Conservation (phyloP, 768 basidiomycete genomes). For the Trametes villosa region DNA sequence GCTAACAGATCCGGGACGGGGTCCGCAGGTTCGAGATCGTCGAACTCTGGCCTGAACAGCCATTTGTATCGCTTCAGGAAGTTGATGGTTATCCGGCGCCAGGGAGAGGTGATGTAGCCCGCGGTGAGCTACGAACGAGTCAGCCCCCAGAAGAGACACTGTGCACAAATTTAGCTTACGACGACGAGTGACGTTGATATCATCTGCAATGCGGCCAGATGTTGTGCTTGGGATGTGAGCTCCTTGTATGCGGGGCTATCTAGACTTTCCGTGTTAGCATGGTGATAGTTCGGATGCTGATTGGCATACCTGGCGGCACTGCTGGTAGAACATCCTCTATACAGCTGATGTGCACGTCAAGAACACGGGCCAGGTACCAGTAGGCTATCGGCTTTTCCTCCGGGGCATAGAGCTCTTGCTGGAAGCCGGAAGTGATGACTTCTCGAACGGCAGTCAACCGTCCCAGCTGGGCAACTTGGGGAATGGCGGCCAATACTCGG, state of each 20-base stretch:
- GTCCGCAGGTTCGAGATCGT: slow-evolving; percentile 50
- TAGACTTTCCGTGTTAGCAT: slow-evolving; percentile 22
- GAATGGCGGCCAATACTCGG: slow-evolving; percentile 35
- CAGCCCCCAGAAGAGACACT: not conserved
- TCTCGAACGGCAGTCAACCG: slow-evolving; percentile 66
- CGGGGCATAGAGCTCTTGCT: slow-evolving; percentile 70
- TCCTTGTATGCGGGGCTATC: slow-evolving; percentile 49
- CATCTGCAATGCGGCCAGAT: slow-evolving; percentile 60
- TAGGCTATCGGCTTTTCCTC: slow-evolving; percentile 77
- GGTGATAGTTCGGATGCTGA: not conserved
- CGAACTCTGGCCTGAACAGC: slow-evolving; percentile 68
- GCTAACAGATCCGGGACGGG: slow-evolving; percentile 58
- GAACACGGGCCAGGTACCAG: slow-evolving; percentile 67
- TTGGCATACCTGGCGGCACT: not conserved
- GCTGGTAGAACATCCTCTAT: slow-evolving; percentile 52
- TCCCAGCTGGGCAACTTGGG: slow-evolving; percentile 56
- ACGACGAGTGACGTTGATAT: slow-evolving; percentile 47
- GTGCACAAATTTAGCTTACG: slow-evolving; percentile 3
- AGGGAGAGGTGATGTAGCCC: slow-evolving; percentile 50
- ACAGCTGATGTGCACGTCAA: slow-evolving; percentile 57
- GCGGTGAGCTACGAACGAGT: slow-evolving; percentile 48
- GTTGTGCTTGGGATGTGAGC: slow-evolving; percentile 51
- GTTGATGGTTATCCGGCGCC: slow-evolving; percentile 57
- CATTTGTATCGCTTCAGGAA: slow-evolving; percentile 77
- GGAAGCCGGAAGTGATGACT: slow-evolving; percentile 74